Percentiles rank a stretch among this genome's conserved stretches.
These are phyloP conservation scores for Pneumocystis jirovecii DNA, from an alignment of 1,139 yeast species.

Conservation along the genomic window DNA sequence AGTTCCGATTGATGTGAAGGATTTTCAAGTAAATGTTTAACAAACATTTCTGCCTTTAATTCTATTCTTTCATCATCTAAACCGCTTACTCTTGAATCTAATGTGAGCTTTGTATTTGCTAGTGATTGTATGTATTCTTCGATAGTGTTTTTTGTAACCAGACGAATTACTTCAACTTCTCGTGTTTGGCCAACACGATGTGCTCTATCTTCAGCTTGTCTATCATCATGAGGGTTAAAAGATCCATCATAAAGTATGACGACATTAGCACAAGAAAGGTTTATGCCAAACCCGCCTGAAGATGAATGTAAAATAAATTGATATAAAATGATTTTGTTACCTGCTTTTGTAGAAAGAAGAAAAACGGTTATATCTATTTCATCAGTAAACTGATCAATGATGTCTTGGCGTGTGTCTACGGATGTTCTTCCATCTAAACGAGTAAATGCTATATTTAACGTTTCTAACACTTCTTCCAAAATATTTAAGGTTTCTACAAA, in stretches of 20 bases:
- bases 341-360: constrained; percentile 84
- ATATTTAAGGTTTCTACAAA: constrained; percentile 88
- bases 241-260: constrained; percentile 87
- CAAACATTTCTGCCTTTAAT: constrained; percentile 33
- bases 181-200: constrained; percentile 94
- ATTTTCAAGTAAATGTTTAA: constrained; percentile 17
- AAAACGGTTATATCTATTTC: constrained; percentile 75
- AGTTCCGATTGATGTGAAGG: neutral
- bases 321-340: constrained; percentile 22
- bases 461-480: constrained; percentile 57
- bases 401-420: constrained; percentile 82
- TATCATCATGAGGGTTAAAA: constrained; percentile 95
- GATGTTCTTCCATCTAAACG: constrained; percentile 88
- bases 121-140: constrained; percentile 78
- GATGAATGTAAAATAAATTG: neutral
- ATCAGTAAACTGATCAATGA: constrained; percentile 63
- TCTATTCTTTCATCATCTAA: constrained; percentile 30
- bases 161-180: constrained; percentile 65
- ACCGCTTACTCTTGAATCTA: constrained; percentile 54
- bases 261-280: constrained; percentile 84
- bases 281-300: constrained; percentile 70
- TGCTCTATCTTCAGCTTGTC: constrained; percentile 96
- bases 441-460: constrained; percentile 54
- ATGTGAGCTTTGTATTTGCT: constrained; percentile 79
- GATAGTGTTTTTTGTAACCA: constrained; percentile 60